phyloP scores from a whole-genome alignment of 805 yeast species.

The Candida lessepsii region DNA sequence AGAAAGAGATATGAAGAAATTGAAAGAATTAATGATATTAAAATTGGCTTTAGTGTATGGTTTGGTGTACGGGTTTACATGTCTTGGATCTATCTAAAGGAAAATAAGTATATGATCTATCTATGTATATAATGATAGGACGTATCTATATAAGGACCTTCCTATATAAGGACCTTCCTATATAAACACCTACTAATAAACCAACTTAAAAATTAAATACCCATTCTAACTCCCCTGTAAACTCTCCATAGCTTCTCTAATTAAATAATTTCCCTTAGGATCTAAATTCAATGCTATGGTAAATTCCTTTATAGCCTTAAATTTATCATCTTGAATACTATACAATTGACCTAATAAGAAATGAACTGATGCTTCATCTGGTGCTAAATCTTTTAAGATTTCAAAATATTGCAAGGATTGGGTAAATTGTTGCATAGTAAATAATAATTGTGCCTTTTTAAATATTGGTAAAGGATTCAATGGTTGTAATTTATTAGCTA shows the following conservation, averaged over 20 bases:
- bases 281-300: conserved; percentile 88
- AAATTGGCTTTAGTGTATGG: too few relatives aligned
- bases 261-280: conserved; percentile 86
- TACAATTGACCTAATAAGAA: conserved; percentile 84
- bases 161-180: too few relatives aligned
- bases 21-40: too few relatives aligned
- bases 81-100: too few relatives aligned
- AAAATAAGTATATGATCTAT: too few relatives aligned
- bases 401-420: conserved; percentile 77
- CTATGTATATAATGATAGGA: too few relatives aligned
- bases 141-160: too few relatives aligned
- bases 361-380: conserved; percentile 94
- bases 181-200: too few relatives aligned
- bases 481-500: conserved; percentile 84
- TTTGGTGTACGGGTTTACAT: too few relatives aligned
- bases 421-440: conserved; percentile 66
- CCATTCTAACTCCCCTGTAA: too few relatives aligned
- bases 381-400: conserved; percentile 69
- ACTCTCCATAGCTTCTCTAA: conserved; percentile 77
- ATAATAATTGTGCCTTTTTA: conserved; percentile 81
- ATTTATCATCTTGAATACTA: conserved; percentile 68
- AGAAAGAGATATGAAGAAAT: too few relatives aligned
- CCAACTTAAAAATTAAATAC: too few relatives aligned
- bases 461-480: conserved; percentile 80
- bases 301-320: conserved; percentile 78